Evolutionary conservation across 257 asterid genomes (phyloP).

Genomic region (Paulownia fortunei): DNA sequence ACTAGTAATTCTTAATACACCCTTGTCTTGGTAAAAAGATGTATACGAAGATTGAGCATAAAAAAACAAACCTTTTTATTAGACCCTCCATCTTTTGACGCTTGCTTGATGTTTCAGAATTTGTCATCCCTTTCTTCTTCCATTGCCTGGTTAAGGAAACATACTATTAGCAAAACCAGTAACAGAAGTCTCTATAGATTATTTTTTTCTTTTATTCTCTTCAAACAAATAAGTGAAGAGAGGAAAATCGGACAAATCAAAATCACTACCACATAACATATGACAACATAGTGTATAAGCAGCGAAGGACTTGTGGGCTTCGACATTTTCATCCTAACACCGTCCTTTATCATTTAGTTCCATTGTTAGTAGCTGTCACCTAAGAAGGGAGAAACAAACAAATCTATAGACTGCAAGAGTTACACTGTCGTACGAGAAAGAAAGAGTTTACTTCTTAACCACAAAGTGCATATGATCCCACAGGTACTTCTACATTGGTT

Average conservation of each 20-base stretch:
- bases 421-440: background rate
- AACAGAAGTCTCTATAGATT: slow-evolving; percentile 2
- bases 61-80: slow-evolving; percentile 58
- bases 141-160: slow-evolving; percentile 53
- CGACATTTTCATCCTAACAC: slow-evolving; percentile 6
- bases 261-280: background rate
- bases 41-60: background rate
- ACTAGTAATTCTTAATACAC: slow-evolving; percentile 32
- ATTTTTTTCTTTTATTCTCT: background rate
- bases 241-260: background rate
- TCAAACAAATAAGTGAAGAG: background rate
- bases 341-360: background rate
- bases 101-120: slow-evolving; percentile 57
- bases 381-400: slow-evolving; percentile 9
- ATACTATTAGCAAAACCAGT: slow-evolving; percentile 30
- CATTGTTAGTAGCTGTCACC: background rate
- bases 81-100: slow-evolving; percentile 56
- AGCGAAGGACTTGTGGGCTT: background rate
- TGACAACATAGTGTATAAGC: background rate
- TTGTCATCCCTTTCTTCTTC: slow-evolving; percentile 58
- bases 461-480: slow-evolving; percentile 4
- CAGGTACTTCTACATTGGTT: background rate
- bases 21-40: background rate
- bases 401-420: slow-evolving; percentile 3
- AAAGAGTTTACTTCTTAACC: slow-evolving; percentile 7